Percentiles rank a stretch among this genome's conserved stretches.
Conservation (phyloP, 257 asterid species). For the Petunia axillaris region DNA sequence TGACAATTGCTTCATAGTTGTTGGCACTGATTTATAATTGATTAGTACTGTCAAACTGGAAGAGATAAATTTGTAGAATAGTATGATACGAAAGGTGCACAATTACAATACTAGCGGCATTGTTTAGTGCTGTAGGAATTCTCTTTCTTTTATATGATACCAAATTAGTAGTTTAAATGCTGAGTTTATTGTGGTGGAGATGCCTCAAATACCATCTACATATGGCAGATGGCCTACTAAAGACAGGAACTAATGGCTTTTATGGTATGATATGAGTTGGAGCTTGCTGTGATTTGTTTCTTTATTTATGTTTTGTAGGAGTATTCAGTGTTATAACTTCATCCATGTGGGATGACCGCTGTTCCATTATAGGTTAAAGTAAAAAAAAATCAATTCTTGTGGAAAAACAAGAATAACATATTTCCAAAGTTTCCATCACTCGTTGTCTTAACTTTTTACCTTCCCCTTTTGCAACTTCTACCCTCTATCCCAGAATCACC, state of each 20-base stretch:
- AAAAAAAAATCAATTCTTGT: conserved; percentile 7
- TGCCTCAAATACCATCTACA: neutral
- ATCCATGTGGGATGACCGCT: conserved; percentile 10
- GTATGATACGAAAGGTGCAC: neutral
- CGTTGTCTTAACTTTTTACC: neutral
- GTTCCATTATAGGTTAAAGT: neutral
- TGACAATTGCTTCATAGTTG: conserved; percentile 70
- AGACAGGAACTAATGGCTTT: conserved; percentile 15
- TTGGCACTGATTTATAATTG: conserved; percentile 75
- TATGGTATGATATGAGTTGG: conserved; percentile 26
- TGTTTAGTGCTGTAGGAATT: neutral
- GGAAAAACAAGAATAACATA: neutral
- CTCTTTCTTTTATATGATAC: neutral
- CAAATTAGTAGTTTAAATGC: neutral
- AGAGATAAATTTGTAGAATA: neutral
- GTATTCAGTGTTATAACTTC: neutral
- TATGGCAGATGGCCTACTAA: neutral
- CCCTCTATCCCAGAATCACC: neutral
- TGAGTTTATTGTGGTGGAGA: conserved; percentile 6
- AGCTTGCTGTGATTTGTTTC: conserved; percentile 21
- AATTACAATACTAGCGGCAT: neutral
- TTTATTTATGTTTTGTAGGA: neutral
- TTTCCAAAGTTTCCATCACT: conserved; percentile 13
- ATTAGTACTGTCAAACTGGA: conserved; percentile 31
- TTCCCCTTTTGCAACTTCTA: neutral